A percentile compares a stretch with the other conserved stretches of the same genome.
These are phyloP conservation scores for Neofusicoccum kwambonambiense DNA, from an alignment of 2,329 filamentous ascomycete species.

Conservation along the genomic window DNA sequence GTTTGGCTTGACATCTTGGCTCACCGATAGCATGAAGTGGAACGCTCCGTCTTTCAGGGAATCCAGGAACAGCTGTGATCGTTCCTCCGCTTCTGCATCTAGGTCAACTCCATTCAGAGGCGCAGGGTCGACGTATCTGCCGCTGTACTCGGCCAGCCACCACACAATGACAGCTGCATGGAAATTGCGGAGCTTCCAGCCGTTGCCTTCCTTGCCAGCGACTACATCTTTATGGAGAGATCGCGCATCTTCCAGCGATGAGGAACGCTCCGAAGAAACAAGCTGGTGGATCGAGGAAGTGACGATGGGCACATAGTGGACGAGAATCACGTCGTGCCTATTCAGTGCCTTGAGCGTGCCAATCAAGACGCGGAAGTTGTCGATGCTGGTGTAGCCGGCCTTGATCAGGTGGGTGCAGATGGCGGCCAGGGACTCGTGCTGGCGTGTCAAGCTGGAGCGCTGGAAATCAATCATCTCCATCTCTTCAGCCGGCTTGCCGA, in stretches of 20 bases:
- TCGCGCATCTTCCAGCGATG: slow-evolving; percentile 66
- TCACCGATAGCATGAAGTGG: slow-evolving; percentile 84
- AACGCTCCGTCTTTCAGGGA: slow-evolving; percentile 85
- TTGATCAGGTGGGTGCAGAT: slow-evolving; percentile 78
- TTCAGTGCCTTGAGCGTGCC: slow-evolving; percentile 67
- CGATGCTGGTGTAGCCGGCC: slow-evolving; percentile 64
- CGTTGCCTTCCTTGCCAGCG: slow-evolving; percentile 62
- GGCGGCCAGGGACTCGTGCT: slow-evolving; percentile 86
- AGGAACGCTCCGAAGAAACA: slow-evolving; percentile 12
- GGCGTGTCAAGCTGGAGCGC: slow-evolving; percentile 73
- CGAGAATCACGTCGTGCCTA: slow-evolving; percentile 70
- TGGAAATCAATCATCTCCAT: slow-evolving; percentile 80
- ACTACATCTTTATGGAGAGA: slow-evolving; percentile 69
- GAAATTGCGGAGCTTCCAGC: slow-evolving; percentile 72
- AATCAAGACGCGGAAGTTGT: slow-evolving; percentile 74
- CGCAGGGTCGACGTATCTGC: slow-evolving; percentile 74
- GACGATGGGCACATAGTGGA: slow-evolving; percentile 81
- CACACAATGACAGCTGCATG: slow-evolving; percentile 76
- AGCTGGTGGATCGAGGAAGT: slow-evolving; percentile 54
- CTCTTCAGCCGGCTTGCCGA: slow-evolving; percentile 61
- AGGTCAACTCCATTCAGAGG: slow-evolving; percentile 63
- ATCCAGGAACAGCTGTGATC: slow-evolving; percentile 71
- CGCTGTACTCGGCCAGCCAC: slow-evolving; percentile 93
- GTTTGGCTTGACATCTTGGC: slow-evolving; percentile 74
- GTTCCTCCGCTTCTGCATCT: slow-evolving; percentile 64